Percentiles rank a stretch among this genome's conserved stretches.
Conservation (phyloP, 495 filamentous ascomycete genomes). For the Tirmania nivea region DNA sequence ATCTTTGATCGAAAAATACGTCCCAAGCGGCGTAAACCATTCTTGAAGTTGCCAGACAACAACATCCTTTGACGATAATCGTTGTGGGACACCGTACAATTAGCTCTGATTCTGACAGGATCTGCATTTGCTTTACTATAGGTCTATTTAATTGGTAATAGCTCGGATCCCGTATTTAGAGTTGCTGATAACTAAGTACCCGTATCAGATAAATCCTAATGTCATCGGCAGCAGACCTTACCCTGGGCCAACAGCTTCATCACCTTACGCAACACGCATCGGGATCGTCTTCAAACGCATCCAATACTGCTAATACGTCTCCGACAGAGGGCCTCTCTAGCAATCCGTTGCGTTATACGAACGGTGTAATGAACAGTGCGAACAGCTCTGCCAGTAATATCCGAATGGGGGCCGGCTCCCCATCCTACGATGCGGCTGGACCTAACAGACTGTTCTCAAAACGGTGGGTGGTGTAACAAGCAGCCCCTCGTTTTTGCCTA, state of each 20-base stretch:
- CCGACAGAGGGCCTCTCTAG: conserved; percentile 60
- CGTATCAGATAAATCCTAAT: conserved; percentile 53
- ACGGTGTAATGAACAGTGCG: conserved; percentile 38
- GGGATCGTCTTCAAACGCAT: conserved; percentile 37
- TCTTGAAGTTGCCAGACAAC: neutral
- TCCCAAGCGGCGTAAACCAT: neutral
- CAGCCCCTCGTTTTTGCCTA: too few relatives aligned
- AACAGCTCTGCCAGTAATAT: conserved; percentile 49
- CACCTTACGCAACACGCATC: conserved; percentile 46
- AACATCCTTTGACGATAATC: neutral
- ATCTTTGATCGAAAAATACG: too few relatives aligned
- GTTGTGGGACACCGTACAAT: neutral
- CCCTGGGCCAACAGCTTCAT: conserved; percentile 40
- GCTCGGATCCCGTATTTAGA: too few relatives aligned
- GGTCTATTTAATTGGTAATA: too few relatives aligned
- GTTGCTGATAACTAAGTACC: too few relatives aligned
- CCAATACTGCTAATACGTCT: conserved; percentile 52
- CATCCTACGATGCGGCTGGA: conserved; percentile 66
- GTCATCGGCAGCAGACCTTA: conserved; percentile 68
- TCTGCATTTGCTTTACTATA: too few relatives aligned
- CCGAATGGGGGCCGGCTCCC: conserved; percentile 84
- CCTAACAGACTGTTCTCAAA: conserved; percentile 63
- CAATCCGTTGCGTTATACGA: conserved; percentile 43
- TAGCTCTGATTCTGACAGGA: conserved; percentile 13
- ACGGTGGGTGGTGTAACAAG: conserved; percentile 37